phyloP scores from a whole-genome alignment of 768 basidiomycete genomes.

The Terana coerulea region DNA sequence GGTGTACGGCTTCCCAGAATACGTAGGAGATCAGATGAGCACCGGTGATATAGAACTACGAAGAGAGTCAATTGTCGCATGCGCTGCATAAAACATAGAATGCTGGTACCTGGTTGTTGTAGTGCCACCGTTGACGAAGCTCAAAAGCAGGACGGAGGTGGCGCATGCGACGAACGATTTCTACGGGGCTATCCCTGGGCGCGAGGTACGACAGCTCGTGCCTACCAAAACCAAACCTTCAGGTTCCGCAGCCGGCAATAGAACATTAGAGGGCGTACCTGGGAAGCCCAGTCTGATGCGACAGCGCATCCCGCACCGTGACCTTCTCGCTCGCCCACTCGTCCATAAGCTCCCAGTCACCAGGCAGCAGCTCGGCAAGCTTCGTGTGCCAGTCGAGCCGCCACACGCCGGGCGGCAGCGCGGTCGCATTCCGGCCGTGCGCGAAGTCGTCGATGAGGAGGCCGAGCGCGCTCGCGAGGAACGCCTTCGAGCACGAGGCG shows the following conservation, averaged over 20 bases:
- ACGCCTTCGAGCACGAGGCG: slow-evolving; percentile 30
- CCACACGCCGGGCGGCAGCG: slow-evolving; percentile 17
- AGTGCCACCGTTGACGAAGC: slow-evolving; percentile 34
- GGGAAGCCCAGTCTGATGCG: slow-evolving; percentile 39
- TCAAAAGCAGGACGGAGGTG: slow-evolving; percentile 31
- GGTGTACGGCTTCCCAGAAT: slow-evolving; percentile 29
- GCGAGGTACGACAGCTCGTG: slow-evolving; percentile 33
- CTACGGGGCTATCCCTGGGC: slow-evolving; percentile 24
- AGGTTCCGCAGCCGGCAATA: not conserved
- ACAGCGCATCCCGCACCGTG: slow-evolving; percentile 33
- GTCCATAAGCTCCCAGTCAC: slow-evolving; percentile 40
- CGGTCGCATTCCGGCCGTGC: slow-evolving; percentile 21
- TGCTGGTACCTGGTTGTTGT: slow-evolving; percentile 32
- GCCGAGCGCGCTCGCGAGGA: slow-evolving; percentile 22
- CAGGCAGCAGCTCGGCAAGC: slow-evolving; percentile 34
- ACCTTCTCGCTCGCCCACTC: slow-evolving; percentile 35
- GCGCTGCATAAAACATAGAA: not conserved
- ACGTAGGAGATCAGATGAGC: slow-evolving; percentile 31
- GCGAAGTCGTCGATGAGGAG: slow-evolving; percentile 29
- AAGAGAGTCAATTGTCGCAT: not conserved
- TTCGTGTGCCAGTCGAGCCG: slow-evolving; percentile 26
- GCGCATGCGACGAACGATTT: slow-evolving; percentile 22
- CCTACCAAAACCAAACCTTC: slow-evolving; percentile 16
- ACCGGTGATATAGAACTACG: slow-evolving; percentile 37
- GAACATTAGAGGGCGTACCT: slow-evolving; percentile 24